Evolutionary conservation across 2,329 filamentous ascomycete genomes (phyloP), one percentile per base, ranked within the genome.

Genomic region (Fonsecaea pedrosoi): DNA sequence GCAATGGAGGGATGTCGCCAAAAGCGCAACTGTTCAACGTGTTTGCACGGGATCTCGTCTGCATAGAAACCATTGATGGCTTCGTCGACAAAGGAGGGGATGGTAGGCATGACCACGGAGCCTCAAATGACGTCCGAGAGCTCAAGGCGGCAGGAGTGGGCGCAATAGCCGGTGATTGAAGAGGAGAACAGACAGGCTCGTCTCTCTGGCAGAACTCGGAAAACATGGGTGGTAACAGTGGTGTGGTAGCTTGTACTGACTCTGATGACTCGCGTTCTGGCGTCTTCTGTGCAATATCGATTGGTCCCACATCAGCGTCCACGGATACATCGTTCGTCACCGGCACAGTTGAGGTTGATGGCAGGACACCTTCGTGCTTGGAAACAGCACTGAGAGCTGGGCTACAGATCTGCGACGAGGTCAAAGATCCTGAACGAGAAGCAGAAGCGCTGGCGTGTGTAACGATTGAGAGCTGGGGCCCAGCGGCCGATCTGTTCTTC

Each of bases 151-250:
- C 69, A 40, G 79, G 78, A 45, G 84, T 80, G n/a, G 89, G 87
- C 9, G 89, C 91, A 18, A 95, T 86, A 0, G 88, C 90, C 0
- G 93, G 93, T 0, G 92, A 96, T 77, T 96, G 92, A 32, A 96
- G 82, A n/a, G 94, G 92, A 7, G 92, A 96, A 66, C 91, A 86
- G 37, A 90, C 82, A 1, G 85, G 84, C 0, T 87, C 84, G 50
- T 86, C 81, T 42, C 81, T 75, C n/a, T 74, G 74, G 45, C 80
- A 77, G 25, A 83, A 79, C 63, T 86, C 85, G 34, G 86, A 88
- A 81, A 96, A 86, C 40, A 95, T 84, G 0, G 94, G 94, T 7
- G 94, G 94, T 1, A 97, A 84, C 7, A 97, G 84, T 45, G 94
- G 94, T 2, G 94, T 97, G 3, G 90, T 90, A 0, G 92, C 90